A percentile compares a stretch with the other conserved stretches of the same genome.
These are phyloP conservation scores for Coemansia reversa DNA, from an alignment of 192 early-diverging fungal genomes.

Conservation along the genomic window DNA sequence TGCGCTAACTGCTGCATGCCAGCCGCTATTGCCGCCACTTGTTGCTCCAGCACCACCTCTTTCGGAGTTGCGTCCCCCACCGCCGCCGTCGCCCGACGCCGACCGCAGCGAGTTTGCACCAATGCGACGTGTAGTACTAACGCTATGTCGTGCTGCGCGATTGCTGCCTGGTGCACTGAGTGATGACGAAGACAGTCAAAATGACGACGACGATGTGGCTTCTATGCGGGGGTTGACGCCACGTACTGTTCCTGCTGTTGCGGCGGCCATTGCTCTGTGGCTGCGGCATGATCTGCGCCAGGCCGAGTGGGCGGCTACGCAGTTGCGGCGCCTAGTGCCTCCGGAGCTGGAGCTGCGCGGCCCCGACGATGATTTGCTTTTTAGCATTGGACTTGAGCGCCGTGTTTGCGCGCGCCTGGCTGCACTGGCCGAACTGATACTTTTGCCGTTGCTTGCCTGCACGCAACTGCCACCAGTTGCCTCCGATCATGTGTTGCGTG, in stretches of 20 bases:
- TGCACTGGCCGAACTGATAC: slow-evolving; percentile 18
- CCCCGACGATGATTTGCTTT: slow-evolving; percentile 16
- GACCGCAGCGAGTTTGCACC: slow-evolving; percentile 30
- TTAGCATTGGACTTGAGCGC: slow-evolving; percentile 29
- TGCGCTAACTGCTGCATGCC: slow-evolving; percentile 11
- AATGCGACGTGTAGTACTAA: slow-evolving; percentile 13
- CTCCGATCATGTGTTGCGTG: slow-evolving; percentile 25
- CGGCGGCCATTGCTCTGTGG: slow-evolving; percentile 16
- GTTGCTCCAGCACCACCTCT: neutral
- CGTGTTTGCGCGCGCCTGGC: slow-evolving; percentile 29
- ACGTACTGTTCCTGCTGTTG: slow-evolving; percentile 29
- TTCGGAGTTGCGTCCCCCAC: neutral
- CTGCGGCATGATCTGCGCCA: slow-evolving; percentile 29
- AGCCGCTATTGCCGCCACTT: slow-evolving; percentile 23
- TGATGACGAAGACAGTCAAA: slow-evolving; percentile 3
- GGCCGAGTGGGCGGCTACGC: slow-evolving; percentile 29
- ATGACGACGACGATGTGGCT: slow-evolving; percentile 16
- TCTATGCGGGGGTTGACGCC: slow-evolving; percentile 20
- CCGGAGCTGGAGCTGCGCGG: slow-evolving; percentile 10
- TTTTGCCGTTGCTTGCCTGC: slow-evolving; percentile 21
- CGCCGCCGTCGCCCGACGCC: neutral
- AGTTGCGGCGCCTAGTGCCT: slow-evolving; percentile 19
- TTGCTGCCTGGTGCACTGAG: slow-evolving; percentile 4
- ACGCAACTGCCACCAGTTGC: slow-evolving; percentile 7
- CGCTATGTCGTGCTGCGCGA: slow-evolving; percentile 20